phyloP scores from a whole-genome alignment of 2,329 filamentous ascomycete species.

The Aureobasidium sp. region DNA sequence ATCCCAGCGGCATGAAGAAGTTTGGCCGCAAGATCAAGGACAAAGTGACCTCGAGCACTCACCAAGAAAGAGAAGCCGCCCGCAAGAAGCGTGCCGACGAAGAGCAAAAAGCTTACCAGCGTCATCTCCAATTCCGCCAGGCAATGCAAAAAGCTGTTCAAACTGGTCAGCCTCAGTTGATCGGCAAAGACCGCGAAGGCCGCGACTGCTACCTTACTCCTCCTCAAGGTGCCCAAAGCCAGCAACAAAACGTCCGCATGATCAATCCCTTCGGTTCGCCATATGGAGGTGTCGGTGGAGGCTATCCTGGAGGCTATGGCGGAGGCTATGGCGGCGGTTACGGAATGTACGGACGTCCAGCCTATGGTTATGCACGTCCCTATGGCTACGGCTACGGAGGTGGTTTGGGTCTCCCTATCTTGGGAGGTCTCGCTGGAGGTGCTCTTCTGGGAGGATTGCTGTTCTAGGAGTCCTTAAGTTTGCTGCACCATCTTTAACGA shows the following conservation, averaged over 20 bases:
- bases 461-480: neutral
- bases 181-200: constrained; percentile 46
- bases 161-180: constrained; percentile 47
- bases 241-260: neutral
- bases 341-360: constrained; percentile 43
- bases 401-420: constrained; percentile 37
- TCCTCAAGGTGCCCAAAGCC: constrained; percentile 29
- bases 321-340: constrained; percentile 17
- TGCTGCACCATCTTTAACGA: neutral
- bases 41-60: constrained; percentile 48
- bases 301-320: constrained; percentile 17
- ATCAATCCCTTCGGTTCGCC: constrained; percentile 2
- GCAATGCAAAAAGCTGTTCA: constrained; percentile 43
- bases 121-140: constrained; percentile 41
- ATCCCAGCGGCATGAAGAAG: constrained; percentile 23
- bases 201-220: constrained; percentile 52
- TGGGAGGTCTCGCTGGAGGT: constrained; percentile 39
- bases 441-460: constrained; percentile 32
- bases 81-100: constrained; percentile 39
- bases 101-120: constrained; percentile 44
- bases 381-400: constrained; percentile 35
- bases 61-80: constrained; percentile 42
- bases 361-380: constrained; percentile 37
- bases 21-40: constrained; percentile 52
- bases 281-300: constrained; percentile 8